Conservation (phyloP, 306 rosid species). For the Dryas octopetala region DNA sequence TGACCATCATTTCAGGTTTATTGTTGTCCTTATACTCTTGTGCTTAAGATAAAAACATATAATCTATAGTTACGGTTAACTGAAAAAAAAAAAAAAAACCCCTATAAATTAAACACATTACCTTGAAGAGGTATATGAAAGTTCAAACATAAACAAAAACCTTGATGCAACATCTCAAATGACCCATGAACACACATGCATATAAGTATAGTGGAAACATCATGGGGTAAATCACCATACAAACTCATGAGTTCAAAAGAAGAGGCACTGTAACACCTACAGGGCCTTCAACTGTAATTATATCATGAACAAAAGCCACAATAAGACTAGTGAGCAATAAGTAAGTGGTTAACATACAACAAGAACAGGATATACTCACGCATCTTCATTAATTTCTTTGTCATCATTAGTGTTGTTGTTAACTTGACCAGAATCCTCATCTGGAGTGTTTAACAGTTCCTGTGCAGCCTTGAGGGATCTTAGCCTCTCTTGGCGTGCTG, state of each 20-base stretch:
- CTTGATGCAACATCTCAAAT: not conserved
- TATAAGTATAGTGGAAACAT: not conserved
- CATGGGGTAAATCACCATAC: not conserved
- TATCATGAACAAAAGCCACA: not conserved
- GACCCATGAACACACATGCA: not conserved
- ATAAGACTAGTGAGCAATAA: not conserved
- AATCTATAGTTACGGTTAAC: not conserved
- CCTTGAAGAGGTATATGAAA: not conserved
- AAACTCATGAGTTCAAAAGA: slow-evolving; percentile 1
- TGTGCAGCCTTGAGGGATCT: slow-evolving; percentile 78
- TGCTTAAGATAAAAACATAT: not conserved
- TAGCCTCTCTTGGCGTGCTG: slow-evolving; percentile 75
- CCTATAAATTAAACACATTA: not conserved
- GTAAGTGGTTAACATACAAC: not conserved
- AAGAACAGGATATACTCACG: slow-evolving; percentile 30
- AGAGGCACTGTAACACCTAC: not conserved
- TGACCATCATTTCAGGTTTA: slow-evolving; percentile 9
- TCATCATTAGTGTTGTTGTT: slow-evolving; percentile 28
- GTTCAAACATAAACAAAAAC: not conserved
- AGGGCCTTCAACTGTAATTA: not conserved
- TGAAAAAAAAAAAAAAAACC: not conserved
- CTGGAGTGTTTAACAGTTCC: slow-evolving; percentile 57
- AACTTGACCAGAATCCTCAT: slow-evolving; percentile 39
- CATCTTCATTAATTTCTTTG: slow-evolving; percentile 29
- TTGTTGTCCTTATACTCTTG: not conserved